Base-by-base conservation (phyloP, 2,329 filamentous ascomycete genomes). In the Didymella sp. region DNA sequence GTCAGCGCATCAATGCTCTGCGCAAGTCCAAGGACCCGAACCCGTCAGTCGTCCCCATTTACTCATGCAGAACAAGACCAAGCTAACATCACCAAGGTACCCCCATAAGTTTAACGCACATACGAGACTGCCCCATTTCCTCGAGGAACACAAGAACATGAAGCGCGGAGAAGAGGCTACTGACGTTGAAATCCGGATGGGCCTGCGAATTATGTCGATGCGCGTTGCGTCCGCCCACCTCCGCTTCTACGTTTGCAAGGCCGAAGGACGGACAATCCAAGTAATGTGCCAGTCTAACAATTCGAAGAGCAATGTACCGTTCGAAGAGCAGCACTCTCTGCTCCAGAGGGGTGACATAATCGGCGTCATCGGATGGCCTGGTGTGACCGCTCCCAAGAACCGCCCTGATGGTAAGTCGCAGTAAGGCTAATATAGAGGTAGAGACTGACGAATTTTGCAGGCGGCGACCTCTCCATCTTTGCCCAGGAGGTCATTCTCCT, bases 101-200 rank as follows among this genome's bases (percentile, higher is more conserved):
- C 95, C 95, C 7, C 94, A 99, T 88, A 89, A 89, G 84, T 98
- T 96, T 84, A 83, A 93, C 56, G 87, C 91, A 75, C 90, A 89
- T 77, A 92, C 92, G 73, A 90, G 95, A 70, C 83, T 96, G 60
- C 84, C 85, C 72, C 86, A 93, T 67, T 96, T 96, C 76, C 82
- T 90, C 69, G 82, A 88, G 68, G 85, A 96, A 52, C 96, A 90
- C 73, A 86, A 86, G 53, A 81, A 88, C 69, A 86, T 98, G 78
- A 92, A 92, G 85, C 96, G 92, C 63, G 95, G 95, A 70, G 92
- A 99, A 78, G 83, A 86, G 62, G 84, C 87, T 77, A 87, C 89
- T 77, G 88, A 92, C 59, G 87, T 88, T 76, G 83, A 87, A 70
- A 84, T 98, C 63, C 84, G 87, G 59, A 81, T 98, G 40, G 94